These are phyloP conservation scores for Penicillium hordei DNA, from an alignment of 2,329 filamentous ascomycete species.

Conservation along the genomic window DNA sequence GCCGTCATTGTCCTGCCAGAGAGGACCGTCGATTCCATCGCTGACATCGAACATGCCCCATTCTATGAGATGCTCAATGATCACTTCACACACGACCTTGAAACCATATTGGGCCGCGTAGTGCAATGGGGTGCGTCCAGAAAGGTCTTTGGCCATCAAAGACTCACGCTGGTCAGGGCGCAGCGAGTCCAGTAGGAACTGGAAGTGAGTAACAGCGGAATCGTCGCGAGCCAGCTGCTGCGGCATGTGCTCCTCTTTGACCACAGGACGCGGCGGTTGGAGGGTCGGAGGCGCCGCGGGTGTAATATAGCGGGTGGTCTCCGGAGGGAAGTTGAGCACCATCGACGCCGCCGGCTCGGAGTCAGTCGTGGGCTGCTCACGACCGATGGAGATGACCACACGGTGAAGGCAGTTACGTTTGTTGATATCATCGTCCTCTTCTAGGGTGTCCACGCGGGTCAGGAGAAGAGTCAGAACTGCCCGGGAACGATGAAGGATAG, in stretches of 20 bases:
- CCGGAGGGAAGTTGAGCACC: conserved; percentile 49
- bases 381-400: conserved; percentile 85
- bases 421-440: conserved; percentile 91
- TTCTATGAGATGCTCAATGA: conserved; percentile 83
- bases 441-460: conserved; percentile 65
- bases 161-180: conserved; percentile 65
- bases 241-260: conserved; percentile 63
- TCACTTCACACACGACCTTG: conserved; percentile 80
- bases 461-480: conserved; percentile 71
- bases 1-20: conserved; percentile 92
- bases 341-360: conserved; percentile 55
- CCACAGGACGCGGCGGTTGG: conserved; percentile 61
- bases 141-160: conserved; percentile 69
- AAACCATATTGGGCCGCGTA: conserved; percentile 95
- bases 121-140: conserved; percentile 82
- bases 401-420: conserved; percentile 90
- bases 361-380: conserved; percentile 61
- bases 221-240: conserved; percentile 68
- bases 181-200: conserved; percentile 66
- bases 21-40: conserved; percentile 78
- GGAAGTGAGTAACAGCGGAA: conserved; percentile 68
- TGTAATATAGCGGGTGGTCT: conserved; percentile 72
- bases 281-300: conserved; percentile 69
- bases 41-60: conserved; percentile 85
- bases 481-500: conserved; percentile 71